These are phyloP conservation scores for Sarocladiaceae sp. DNA, from an alignment of 2,329 filamentous ascomycete species.

Conservation along the genomic window DNA sequence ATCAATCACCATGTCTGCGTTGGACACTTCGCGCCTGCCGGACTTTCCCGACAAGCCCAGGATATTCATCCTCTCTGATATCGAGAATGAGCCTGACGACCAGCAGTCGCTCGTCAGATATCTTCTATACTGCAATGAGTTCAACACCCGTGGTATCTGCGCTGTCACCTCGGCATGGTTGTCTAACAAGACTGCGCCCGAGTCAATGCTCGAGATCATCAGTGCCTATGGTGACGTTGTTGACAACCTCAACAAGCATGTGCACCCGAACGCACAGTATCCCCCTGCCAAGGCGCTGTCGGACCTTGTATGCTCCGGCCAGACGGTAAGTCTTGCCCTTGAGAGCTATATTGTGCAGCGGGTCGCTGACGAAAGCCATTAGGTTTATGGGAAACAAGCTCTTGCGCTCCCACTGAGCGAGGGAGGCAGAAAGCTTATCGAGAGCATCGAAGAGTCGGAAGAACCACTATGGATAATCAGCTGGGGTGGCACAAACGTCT, in stretches of 20 bases:
- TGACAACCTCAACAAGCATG: conserved; percentile 44
- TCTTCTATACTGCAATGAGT: conserved; percentile 38
- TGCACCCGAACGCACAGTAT: conserved; percentile 37
- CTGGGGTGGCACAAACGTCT: conserved; percentile 50
- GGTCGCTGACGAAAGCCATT: conserved; percentile 31
- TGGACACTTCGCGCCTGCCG: too few relatives aligned
- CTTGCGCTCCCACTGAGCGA: too few relatives aligned
- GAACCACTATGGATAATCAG: conserved; percentile 47
- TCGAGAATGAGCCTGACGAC: conserved; percentile 39
- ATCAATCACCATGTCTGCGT: too few relatives aligned
- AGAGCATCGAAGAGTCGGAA: not conserved
- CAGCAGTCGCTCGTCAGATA: conserved; percentile 35
- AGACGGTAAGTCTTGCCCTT: too few relatives aligned
- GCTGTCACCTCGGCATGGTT: conserved; percentile 40
- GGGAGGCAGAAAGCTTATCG: conserved; percentile 9
- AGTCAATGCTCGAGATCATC: conserved; percentile 39
- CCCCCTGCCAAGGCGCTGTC: conserved; percentile 31
- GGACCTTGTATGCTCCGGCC: too few relatives aligned
- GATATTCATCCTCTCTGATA: conserved; percentile 35
- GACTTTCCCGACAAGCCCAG: conserved; percentile 19
- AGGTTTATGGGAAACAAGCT: conserved; percentile 18
- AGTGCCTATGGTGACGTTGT: conserved; percentile 38
- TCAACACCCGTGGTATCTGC: conserved; percentile 34
- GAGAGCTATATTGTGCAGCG: too few relatives aligned
- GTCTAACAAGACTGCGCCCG: conserved; percentile 22